Conservation (phyloP, 164 flowering plant species). For the Buxus sempervirens region DNA sequence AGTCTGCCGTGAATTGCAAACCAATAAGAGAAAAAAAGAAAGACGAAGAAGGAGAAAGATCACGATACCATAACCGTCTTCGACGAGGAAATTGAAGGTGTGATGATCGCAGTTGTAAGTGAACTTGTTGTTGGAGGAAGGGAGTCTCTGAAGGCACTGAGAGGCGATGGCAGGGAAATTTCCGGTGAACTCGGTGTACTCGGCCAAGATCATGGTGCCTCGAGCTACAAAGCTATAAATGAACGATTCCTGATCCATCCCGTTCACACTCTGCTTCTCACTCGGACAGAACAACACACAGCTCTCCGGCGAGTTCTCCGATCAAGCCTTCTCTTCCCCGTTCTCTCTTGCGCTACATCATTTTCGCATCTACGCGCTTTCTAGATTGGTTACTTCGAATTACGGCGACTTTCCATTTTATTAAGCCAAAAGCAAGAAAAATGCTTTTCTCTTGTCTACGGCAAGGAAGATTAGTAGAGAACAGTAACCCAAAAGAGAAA, state of each 20-base stretch:
- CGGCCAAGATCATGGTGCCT: conserved; percentile 74
- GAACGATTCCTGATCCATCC: conserved; percentile 70
- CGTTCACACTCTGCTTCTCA: neutral
- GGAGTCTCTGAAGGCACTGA: conserved; percentile 71
- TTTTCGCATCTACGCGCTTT: too few species aligned
- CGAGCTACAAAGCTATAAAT: conserved; percentile 87
- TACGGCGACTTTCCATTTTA: too few species aligned
- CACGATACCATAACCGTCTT: conserved; percentile 68
- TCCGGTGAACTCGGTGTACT: conserved; percentile 82
- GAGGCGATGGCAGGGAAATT: conserved; percentile 79
- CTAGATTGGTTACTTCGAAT: too few species aligned
- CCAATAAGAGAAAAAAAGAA: neutral
- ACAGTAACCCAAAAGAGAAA: conserved; percentile 3
- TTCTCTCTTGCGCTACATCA: too few species aligned
- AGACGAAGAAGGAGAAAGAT: neutral
- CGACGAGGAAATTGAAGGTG: conserved; percentile 72
- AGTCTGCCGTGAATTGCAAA: too few species aligned
- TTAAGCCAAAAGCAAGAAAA: too few species aligned
- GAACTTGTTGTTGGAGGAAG: conserved; percentile 77
- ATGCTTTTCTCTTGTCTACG: too few species aligned
- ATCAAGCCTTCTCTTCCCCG: neutral
- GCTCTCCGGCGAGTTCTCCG: neutral
- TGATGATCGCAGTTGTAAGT: conserved; percentile 79
- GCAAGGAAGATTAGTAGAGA: too few species aligned
- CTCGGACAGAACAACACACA: neutral